Conservation (phyloP, 1,284 basidiomycete genomes). For the Trichosporon sp. region DNA sequence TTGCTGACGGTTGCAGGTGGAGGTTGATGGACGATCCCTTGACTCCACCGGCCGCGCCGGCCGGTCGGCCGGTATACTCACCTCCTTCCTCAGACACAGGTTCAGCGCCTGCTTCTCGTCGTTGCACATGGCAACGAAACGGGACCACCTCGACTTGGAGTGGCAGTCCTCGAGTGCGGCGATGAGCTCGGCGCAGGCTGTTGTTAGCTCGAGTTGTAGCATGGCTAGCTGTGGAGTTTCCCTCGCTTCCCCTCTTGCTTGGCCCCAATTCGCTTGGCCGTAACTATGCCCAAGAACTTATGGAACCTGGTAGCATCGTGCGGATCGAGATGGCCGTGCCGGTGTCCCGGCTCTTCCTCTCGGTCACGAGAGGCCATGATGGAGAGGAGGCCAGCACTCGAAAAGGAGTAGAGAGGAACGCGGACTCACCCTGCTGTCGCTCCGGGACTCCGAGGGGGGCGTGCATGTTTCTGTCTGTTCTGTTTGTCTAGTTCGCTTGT, state of each 20-base stretch:
- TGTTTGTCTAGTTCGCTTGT: background rate
- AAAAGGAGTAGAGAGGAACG: too few relatives aligned
- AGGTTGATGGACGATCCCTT: too few relatives aligned
- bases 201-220: slow-evolving; percentile 1
- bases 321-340: background rate
- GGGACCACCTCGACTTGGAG: slow-evolving; percentile 39
- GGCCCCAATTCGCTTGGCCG: too few relatives aligned
- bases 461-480: slow-evolving; percentile 42
- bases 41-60: too few relatives aligned
- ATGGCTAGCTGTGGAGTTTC: background rate
- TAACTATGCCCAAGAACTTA: too few relatives aligned
- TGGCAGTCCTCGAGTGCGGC: slow-evolving; percentile 53
- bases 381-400: too few relatives aligned
- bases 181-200: slow-evolving; percentile 54
- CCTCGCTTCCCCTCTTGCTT: background rate
- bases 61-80: slow-evolving; percentile 50
- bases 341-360: background rate
- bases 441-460: slow-evolving; percentile 49
- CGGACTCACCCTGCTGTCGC: slow-evolving; percentile 47
- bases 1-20: too few relatives aligned
- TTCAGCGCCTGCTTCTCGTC: slow-evolving; percentile 70
- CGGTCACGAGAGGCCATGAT: too few relatives aligned
- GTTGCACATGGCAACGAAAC: slow-evolving; percentile 63
- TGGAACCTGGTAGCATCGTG: too few relatives aligned
- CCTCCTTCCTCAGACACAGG: slow-evolving; percentile 74